These are phyloP conservation scores for Fusarium nurragi DNA, from an alignment of 2,329 filamentous ascomycete genomes.

Conservation along the genomic window DNA sequence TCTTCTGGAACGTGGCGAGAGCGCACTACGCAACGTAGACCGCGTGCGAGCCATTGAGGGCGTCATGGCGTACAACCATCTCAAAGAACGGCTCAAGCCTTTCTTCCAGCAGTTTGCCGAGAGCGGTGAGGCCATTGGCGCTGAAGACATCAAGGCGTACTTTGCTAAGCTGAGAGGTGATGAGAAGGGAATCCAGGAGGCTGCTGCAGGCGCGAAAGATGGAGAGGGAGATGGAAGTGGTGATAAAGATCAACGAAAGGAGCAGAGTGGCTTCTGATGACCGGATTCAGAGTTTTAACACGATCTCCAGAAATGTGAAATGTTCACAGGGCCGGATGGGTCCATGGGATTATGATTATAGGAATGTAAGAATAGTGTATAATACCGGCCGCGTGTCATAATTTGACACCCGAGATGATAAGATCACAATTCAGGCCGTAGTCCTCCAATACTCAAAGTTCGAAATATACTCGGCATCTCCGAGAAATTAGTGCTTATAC, in stretches of 20 bases:
- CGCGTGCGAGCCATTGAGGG: conserved; percentile 94
- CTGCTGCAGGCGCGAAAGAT: conserved; percentile 54
- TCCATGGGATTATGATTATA: neutral
- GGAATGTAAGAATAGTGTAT: conserved; percentile 29
- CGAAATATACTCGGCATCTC: too few species aligned
- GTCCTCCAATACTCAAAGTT: neutral
- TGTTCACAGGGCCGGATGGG: neutral
- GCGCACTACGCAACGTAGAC: conserved; percentile 89
- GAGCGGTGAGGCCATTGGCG: conserved; percentile 85
- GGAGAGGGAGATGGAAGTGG: conserved; percentile 40
- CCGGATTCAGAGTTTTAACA: neutral
- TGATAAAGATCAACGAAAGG: conserved; percentile 53
- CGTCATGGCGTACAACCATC: conserved; percentile 96
- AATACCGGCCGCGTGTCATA: neutral
- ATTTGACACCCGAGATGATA: neutral
- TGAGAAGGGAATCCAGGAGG: conserved; percentile 74
- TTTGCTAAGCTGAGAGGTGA: conserved; percentile 95
- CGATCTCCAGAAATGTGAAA: neutral
- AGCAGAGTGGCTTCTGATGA: conserved; percentile 63
- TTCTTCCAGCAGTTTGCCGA: conserved; percentile 96
- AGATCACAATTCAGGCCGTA: neutral
- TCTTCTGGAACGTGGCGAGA: conserved; percentile 90
- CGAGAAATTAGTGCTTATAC: too few species aligned
- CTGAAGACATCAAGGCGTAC: conserved; percentile 95
- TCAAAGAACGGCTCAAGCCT: conserved; percentile 94